Base-by-base conservation (phyloP, 139 green algal species). In the Tetratostichococcus sp. region DNA sequence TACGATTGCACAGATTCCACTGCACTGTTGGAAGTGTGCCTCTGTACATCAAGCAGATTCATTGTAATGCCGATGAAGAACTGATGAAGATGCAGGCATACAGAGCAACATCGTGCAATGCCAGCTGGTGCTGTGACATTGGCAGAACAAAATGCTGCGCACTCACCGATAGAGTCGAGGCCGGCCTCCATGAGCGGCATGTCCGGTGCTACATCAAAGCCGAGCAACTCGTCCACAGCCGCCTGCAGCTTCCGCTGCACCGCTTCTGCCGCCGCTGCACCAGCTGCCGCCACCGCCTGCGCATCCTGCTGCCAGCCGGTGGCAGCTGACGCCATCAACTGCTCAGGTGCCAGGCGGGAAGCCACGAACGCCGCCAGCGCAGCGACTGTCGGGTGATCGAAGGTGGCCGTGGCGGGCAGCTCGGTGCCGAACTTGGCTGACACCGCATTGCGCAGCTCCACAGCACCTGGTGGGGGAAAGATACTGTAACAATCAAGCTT, bases 171-270 rank as follows among this genome's bases (percentile, higher is more conserved):
- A 11, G 85, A 90, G 73, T 91, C 86, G 23, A 91, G 75, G 25
- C 86, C 86, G 1, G 86, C 85, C 14, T 80, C 76, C 85, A 91
- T 90, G 35, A 91, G 72, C n/a, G 86, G 81, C 58, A 86, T 75
- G 30, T 88, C 78, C 0, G 67, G 19, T 8, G 58, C 66, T 4
- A 95, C 77, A 1, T 65, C 25, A 0, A 33, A 34, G n/a, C 84
- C 87, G 39, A 93, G 35, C 50, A 91, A 84, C 67, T 35, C 68
- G 2, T 33, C 30, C 17, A 89, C 80, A 8, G 73, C 73, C 30
- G 72, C 82, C 69, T 72, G n/a, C 30, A 62, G 35, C 14, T 66
- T 73, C 25, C 65, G 76, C 65, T 71, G 50, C 50, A 21, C 74
- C 32, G 28, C 30, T 30, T n/a, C 73, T 43, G 30, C n/a, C 57